These are phyloP conservation scores for Monosporascus sp. DNA, from an alignment of 2,329 filamentous ascomycete species.

Conservation along the genomic window DNA sequence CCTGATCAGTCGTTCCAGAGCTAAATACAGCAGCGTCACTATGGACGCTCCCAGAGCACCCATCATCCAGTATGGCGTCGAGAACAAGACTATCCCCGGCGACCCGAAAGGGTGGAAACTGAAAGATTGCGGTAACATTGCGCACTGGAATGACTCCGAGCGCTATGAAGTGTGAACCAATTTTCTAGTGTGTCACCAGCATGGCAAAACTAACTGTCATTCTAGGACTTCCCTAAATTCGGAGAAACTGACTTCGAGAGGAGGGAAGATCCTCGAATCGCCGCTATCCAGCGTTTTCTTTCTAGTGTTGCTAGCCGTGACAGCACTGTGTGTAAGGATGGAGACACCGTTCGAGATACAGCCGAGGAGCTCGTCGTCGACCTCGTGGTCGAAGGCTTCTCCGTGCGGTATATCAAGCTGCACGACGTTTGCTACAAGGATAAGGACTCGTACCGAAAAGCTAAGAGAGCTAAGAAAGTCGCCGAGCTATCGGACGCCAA, in stretches of 20 bases:
- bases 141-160: slow-evolving; percentile 2
- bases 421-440: slow-evolving; percentile 1
- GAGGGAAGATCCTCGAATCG: slow-evolving; percentile 1
- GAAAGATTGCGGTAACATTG: slow-evolving; percentile 8
- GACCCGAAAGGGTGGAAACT: slow-evolving; percentile 7
- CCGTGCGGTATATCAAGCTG: neutral
- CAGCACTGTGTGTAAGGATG: neutral
- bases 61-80: slow-evolving; percentile 2
- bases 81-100: slow-evolving; percentile 7
- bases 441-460: slow-evolving; percentile 2
- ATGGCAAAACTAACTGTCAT: neutral
- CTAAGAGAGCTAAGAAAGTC: slow-evolving; percentile 1
- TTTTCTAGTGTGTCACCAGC: neutral
- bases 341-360: slow-evolving; percentile 1
- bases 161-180: neutral
- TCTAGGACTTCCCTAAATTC: neutral
- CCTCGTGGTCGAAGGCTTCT: neutral
- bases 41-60: neutral
- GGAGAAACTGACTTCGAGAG: slow-evolving; percentile 2
- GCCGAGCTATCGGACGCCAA: neutral
- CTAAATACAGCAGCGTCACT: too few species aligned
- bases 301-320: neutral
- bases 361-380: slow-evolving; percentile 1
- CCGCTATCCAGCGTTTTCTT: neutral
- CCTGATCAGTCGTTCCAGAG: too few species aligned